Conservation (phyloP, 257 asterid species). For the Nicotiana undulata region DNA sequence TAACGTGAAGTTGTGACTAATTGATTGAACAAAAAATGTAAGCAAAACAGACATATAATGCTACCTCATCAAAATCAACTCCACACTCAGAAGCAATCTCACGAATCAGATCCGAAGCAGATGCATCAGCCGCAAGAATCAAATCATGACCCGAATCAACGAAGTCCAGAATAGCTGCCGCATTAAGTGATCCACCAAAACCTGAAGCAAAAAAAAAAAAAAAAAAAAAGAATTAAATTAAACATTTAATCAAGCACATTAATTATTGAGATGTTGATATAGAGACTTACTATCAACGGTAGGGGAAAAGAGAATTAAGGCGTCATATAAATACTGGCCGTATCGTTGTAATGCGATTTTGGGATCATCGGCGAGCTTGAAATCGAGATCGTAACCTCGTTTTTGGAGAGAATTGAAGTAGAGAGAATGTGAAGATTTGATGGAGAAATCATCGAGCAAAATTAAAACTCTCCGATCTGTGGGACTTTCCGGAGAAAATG, state of each 20-base stretch:
- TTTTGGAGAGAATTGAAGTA: conserved; percentile 53
- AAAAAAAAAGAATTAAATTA: neutral
- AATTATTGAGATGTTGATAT: neutral
- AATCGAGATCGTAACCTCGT: conserved; percentile 60
- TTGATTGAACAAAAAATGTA: neutral
- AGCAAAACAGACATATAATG: neutral
- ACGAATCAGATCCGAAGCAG: conserved; percentile 64
- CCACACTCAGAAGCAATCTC: conserved; percentile 79
- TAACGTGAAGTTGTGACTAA: neutral
- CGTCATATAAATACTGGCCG: conserved; percentile 63
- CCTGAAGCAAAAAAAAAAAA: conserved; percentile 27
- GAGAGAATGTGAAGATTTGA: conserved; percentile 66
- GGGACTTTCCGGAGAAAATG: conserved; percentile 64
- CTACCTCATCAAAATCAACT: conserved; percentile 84
- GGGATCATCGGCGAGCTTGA: conserved; percentile 70
- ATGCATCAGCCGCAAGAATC: conserved; percentile 67
- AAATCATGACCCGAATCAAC: conserved; percentile 81
- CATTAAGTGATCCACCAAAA: conserved; percentile 64
- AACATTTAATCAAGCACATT: neutral
- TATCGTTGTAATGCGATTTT: conserved; percentile 67
- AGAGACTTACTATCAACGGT: conserved; percentile 43
- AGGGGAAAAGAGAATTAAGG: conserved; percentile 61
- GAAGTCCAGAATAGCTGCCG: conserved; percentile 51
- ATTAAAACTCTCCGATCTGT: conserved; percentile 64
- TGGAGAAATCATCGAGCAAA: conserved; percentile 56